These are phyloP conservation scores for Dispira parvispora DNA, from an alignment of 192 early-diverging fungal species.

Conservation along the genomic window DNA sequence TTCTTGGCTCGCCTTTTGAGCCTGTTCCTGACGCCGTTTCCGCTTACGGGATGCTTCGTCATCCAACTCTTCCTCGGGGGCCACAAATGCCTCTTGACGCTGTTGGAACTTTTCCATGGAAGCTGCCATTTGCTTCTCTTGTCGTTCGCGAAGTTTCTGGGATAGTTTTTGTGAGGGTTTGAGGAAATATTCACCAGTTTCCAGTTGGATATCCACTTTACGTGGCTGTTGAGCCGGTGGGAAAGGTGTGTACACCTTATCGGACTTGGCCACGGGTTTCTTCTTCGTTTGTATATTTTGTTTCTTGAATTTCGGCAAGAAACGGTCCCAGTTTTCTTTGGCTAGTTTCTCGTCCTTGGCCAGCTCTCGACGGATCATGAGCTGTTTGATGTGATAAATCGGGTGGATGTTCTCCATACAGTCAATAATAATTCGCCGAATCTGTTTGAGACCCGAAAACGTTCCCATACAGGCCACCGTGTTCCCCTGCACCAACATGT, in stretches of 20 bases:
- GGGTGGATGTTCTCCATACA: constrained; percentile 99
- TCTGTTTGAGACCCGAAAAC: constrained; percentile 72
- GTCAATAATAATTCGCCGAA: constrained; percentile 81
- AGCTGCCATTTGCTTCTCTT: constrained; percentile 49
- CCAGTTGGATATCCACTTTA: constrained; percentile 87
- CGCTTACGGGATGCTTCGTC: constrained; percentile 12
- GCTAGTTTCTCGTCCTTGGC: constrained; percentile 91
- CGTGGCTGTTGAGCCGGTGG: constrained; percentile 68
- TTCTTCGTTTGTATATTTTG: constrained; percentile 59
- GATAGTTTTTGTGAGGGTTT: constrained; percentile 46
- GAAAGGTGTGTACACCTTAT: constrained; percentile 82
- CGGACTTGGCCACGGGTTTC: constrained; percentile 33
- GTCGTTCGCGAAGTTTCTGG: constrained; percentile 46
- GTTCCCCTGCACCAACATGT: constrained; percentile 97
- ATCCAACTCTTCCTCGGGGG: constrained; percentile 45
- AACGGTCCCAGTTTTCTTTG: constrained; percentile 91
- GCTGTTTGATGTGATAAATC: constrained; percentile 97
- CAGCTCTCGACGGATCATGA: constrained; percentile 97
- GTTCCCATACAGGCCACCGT: constrained; percentile 91
- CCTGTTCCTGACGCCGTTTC: too few relatives aligned
- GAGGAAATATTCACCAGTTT: constrained; percentile 93
- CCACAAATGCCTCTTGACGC: constrained; percentile 63
- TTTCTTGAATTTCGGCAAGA: constrained; percentile 94
- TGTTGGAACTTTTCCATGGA: constrained; percentile 47
- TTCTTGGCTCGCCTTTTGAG: too few relatives aligned